phyloP scores from a whole-genome alignment of 2,329 filamentous ascomycete genomes.

The Aspergillus sp. region DNA sequence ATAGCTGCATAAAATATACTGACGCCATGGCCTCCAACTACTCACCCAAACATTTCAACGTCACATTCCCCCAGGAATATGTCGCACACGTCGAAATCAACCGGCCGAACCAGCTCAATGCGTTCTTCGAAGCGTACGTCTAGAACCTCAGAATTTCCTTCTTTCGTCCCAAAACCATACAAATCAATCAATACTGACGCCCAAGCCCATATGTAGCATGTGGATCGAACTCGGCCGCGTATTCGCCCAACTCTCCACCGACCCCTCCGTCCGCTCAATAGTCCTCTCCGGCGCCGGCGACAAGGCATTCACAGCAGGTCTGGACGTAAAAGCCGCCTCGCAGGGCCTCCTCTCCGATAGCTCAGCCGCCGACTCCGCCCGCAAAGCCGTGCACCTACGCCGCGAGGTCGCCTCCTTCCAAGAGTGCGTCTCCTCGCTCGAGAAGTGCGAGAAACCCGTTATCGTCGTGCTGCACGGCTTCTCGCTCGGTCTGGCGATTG shows the following conservation, averaged over 20 bases:
- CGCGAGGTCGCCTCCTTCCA: constrained; percentile 55
- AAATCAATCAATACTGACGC: not conserved
- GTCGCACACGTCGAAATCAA: constrained; percentile 94
- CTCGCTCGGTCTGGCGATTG: constrained; percentile 74
- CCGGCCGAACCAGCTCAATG: constrained; percentile 81
- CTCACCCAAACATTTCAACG: constrained; percentile 60
- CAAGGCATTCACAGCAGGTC: constrained; percentile 78
- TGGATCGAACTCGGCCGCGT: constrained; percentile 77
- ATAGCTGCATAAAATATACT: not conserved
- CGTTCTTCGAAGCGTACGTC: constrained; percentile 68
- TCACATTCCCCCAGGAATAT: constrained; percentile 52
- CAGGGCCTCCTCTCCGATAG: constrained; percentile 49
- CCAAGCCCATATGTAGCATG: constrained; percentile 56
- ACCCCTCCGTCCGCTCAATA: constrained; percentile 72
- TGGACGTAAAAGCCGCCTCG: constrained; percentile 75
- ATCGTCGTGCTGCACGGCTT: constrained; percentile 80
- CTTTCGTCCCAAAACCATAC: not conserved
- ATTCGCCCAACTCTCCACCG: constrained; percentile 70
- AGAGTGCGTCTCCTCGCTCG: constrained; percentile 70
- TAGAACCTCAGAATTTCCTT: not conserved
- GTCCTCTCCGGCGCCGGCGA: constrained; percentile 79
- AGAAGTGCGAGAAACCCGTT: constrained; percentile 89
- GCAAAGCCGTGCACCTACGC: not conserved
- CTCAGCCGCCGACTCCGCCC: constrained; percentile 56
- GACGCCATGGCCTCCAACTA: constrained; percentile 18